Conservation (phyloP, 2,329 filamentous ascomycete species). For the Penicillium sp. region DNA sequence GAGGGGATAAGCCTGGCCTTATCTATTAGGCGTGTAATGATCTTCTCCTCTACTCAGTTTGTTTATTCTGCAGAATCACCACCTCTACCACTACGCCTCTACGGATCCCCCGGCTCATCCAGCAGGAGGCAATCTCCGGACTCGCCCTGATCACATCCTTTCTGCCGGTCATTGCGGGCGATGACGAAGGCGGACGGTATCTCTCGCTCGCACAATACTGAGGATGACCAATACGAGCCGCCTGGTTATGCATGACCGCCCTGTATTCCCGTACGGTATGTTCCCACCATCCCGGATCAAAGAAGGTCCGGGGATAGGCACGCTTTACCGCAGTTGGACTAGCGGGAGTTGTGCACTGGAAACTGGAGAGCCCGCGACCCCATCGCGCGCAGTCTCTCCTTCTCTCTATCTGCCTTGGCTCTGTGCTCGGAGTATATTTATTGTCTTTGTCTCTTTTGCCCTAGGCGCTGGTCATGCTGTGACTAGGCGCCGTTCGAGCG, state of each 20-base stretch:
- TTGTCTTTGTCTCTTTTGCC: conserved; percentile 8
- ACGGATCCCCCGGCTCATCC: not conserved
- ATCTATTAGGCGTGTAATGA: too few relatives aligned
- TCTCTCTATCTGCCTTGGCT: conserved; percentile 17
- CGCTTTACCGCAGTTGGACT: conserved; percentile 27
- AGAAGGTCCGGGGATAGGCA: conserved; percentile 22
- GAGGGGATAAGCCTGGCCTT: too few relatives aligned
- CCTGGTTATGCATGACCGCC: not conserved
- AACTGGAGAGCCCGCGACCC: conserved; percentile 42
- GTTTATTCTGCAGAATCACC: not conserved
- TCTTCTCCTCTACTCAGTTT: too few relatives aligned
- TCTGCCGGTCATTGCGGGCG: conserved; percentile 28
- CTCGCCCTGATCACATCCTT: conserved; percentile 21
- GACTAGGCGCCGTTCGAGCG: conserved; percentile 25
- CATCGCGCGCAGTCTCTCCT: conserved; percentile 43
- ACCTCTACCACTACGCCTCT: too few relatives aligned
- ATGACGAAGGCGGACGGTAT: conserved; percentile 37
- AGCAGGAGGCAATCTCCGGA: conserved; percentile 1
- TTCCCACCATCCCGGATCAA: conserved; percentile 28
- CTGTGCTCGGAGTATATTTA: conserved; percentile 6
- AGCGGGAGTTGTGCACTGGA: conserved; percentile 36
- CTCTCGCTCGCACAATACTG: conserved; percentile 12
- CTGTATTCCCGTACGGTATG: conserved; percentile 6
- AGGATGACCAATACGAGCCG: not conserved
- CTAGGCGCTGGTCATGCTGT: conserved; percentile 27